Base-by-base conservation (phyloP, 1,284 basidiomycete genomes). In the Ganoderma sinense region DNA sequence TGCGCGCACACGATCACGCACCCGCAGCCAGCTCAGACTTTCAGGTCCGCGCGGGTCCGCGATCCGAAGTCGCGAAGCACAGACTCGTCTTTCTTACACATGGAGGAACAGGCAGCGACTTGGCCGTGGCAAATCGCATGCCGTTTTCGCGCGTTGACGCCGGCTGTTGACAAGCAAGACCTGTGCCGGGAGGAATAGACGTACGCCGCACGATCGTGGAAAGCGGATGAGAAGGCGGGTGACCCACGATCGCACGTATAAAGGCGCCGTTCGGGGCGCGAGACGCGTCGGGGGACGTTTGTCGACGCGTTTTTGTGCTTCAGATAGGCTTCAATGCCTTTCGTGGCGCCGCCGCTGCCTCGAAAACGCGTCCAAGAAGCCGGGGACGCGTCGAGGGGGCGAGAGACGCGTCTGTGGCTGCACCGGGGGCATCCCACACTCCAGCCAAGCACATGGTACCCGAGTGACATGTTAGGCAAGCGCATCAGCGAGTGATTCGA, bases 321-420 rank as follows among this genome's bases (percentile, higher is more conserved):
- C 16, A 14, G 18, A 39, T 31, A 39, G 16, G 41, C 48, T 36
- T n/a, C n/a, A 23, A 36, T 5, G 40, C 45, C 40, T 55, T 45
- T 39, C 11, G 13, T 51, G 18, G 40, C 23, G 26, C 1, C 1
- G 31, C 13, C 10, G 4, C 29, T n/a, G 26, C n/a, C 31, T 18
- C 48, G 10, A 51, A 40, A 39, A 71, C 72, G 67, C 69, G 72
- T 71, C 61, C 16, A 61, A 41, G 8, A 39, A 36, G 29, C 20
- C 39, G 16, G 58, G 41, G 64, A 74, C 73, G 73, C 73, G 73
- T 74, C 73, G 68, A 33, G 55, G 11, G 51, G 29, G 13, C 26
- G 36, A 43, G 8, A 20, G 64, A 75, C 75, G 73, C 75, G 75
- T 70, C 69, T 70, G 75, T 75, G 75, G 75, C 74, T 75, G 74